Evolutionary conservation across 1,284 basidiomycete genomes (phyloP), one percentile per base, ranked within the genome.

Genomic region (Ganoderma lingzhi): DNA sequence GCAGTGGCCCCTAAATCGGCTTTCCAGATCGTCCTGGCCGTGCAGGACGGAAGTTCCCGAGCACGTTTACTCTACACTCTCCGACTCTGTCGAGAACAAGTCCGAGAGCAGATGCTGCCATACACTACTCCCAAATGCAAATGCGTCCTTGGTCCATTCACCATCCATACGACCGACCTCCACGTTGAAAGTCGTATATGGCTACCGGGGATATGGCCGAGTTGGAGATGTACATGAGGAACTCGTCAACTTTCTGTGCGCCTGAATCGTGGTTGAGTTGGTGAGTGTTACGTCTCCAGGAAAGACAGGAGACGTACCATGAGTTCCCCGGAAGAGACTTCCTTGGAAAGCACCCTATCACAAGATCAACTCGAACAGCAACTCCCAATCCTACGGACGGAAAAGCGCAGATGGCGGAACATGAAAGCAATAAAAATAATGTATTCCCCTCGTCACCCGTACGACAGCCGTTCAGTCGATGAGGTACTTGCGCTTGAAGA

Each of bases 401-500:
- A 60, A 39, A 42, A 10, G n/a, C 39, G 30, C 14, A 14, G 10
- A 14, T 10, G 14, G 10, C 5, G 37, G 23, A 61, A 28, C 23
- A 12, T 28, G 23, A 42, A 61, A 28, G 23, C 59, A 61, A 68
- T 68, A 68, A 64, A 6, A 48, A 68, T 68, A 68, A 65, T 69
- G 32, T 56, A 56, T 62, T 55, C 9, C 59, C 15, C n/a, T 61
- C 59, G 35, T 35, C 64, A 37, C 60, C 63, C 28, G 64, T 58
- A 65, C 63, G 62, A 41, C 45, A 62, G 28, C 39, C 19, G 37
- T 35, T 71, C 74, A 97, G 80, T 98, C 97, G 78, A 99, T 98
- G 78, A 99, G 91, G 81, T 98, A 98, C 83, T 99, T 98, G 78
- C 94, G 88, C 85, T 96, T 96, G 90, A 99, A 98, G 88, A 95